A percentile compares a stretch with the other conserved stretches of the same genome.
These are phyloP conservation scores for Conringia planisiliqua DNA, from an alignment of 345 rosid species.

Conservation along the genomic window DNA sequence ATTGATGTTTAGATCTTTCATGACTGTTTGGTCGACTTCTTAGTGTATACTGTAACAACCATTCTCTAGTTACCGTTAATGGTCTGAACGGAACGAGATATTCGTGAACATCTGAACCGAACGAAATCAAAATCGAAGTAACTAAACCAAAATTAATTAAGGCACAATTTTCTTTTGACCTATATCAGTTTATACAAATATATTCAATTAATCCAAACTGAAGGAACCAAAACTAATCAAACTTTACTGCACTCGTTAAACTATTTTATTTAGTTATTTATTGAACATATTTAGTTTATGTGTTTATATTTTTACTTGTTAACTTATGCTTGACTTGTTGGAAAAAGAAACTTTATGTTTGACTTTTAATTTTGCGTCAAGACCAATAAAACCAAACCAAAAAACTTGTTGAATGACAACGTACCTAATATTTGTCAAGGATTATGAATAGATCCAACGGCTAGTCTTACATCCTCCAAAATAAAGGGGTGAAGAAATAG, in stretches of 20 bases:
- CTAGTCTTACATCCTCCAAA: slow-evolving; percentile 13
- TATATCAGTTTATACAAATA: background rate
- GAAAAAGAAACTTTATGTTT: too few species aligned
- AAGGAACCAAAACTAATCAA: background rate
- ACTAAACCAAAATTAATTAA: background rate
- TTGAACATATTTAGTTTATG: background rate
- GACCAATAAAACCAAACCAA: background rate
- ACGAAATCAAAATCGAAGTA: background rate
- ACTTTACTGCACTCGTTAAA: background rate
- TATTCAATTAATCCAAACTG: background rate
- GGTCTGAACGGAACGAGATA: background rate
- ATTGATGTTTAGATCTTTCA: background rate
- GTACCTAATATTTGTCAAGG: slow-evolving; percentile 18
- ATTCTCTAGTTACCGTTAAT: background rate
- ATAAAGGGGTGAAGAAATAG: background rate
- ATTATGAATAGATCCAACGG: slow-evolving; percentile 7
- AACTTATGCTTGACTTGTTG: too few species aligned
- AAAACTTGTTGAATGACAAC: background rate
- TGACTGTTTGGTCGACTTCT: slow-evolving; percentile 21
- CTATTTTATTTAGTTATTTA: too few species aligned
- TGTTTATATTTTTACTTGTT: too few species aligned
- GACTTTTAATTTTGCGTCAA: too few species aligned
- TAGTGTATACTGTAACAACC: slow-evolving; percentile 26
- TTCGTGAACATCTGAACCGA: background rate
- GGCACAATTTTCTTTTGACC: background rate